A percentile compares a stretch with the other conserved stretches of the same genome.
Conservation (phyloP, 2,329 filamentous ascomycete species). For the Sodiomyces alkalinus region DNA sequence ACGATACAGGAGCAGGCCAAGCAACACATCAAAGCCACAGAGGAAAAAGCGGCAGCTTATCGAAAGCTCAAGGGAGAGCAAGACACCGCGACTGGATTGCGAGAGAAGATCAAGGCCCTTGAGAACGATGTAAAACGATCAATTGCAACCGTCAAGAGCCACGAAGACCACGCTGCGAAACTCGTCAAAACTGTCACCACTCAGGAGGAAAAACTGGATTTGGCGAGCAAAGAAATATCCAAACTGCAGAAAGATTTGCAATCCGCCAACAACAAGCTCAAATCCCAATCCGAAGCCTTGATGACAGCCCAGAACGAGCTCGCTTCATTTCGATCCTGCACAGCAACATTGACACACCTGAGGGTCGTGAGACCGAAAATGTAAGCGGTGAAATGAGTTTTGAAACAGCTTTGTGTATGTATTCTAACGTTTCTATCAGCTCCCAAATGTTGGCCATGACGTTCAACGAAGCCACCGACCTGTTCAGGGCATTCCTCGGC, state of each 20-base stretch:
- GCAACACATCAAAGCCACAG: neutral
- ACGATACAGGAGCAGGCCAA: neutral
- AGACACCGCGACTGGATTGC: neutral
- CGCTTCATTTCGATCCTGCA: neutral
- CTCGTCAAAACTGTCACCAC: neutral
- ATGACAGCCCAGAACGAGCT: neutral
- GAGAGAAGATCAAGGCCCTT: neutral
- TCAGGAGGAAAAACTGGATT: neutral
- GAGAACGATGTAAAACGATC: neutral
- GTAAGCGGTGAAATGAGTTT: neutral
- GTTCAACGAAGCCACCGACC: constrained; percentile 1
- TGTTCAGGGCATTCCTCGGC: constrained; percentile 1
- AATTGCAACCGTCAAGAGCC: neutral
- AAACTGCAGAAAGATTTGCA: neutral
- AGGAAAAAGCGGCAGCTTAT: constrained; percentile 1
- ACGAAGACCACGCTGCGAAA: neutral
- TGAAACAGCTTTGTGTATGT: neutral
- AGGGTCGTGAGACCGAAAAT: neutral
- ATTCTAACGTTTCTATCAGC: neutral
- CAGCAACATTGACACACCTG: neutral
- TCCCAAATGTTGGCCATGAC: neutral
- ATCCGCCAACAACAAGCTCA: neutral
- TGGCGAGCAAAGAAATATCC: neutral
- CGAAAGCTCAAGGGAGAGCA: neutral
- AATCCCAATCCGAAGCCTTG: neutral